Conservation (phyloP, 2,329 filamentous ascomycete genomes). For the Penicillium fuscoglaucum region DNA sequence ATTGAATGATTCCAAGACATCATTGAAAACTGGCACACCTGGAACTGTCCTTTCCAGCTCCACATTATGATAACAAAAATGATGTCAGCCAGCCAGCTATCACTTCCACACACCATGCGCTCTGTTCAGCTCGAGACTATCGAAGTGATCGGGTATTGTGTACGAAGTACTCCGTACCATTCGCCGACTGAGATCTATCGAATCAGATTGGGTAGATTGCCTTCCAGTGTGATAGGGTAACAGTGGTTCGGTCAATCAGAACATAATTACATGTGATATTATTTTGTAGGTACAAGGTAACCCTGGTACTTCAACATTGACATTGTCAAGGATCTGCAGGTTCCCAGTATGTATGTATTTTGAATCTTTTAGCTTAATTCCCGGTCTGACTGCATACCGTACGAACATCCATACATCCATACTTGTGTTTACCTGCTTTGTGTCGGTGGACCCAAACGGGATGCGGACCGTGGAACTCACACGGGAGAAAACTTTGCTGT, state of each 20-base stretch:
- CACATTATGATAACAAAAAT: background rate
- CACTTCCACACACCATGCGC: background rate
- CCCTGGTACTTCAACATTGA: slow-evolving; percentile 1
- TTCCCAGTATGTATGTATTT: background rate
- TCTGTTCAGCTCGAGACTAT: slow-evolving; percentile 1
- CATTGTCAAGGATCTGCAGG: slow-evolving; percentile 5
- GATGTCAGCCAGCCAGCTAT: background rate
- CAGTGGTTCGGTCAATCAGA: background rate
- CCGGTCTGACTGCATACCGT: background rate
- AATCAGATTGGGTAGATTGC: slow-evolving; percentile 1
- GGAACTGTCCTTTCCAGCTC: background rate
- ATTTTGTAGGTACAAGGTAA: background rate
- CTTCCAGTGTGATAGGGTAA: background rate
- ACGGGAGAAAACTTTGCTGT: background rate
- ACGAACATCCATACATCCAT: too few species aligned
- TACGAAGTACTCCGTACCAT: background rate
- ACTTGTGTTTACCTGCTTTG: background rate
- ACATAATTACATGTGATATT: background rate
- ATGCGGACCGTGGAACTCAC: slow-evolving; percentile 5
- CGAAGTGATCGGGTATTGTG: background rate
- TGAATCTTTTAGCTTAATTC: slow-evolving; percentile 2
- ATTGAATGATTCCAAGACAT: background rate
- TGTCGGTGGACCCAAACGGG: background rate
- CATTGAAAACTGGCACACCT: background rate
- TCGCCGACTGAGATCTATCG: background rate